Conservation (phyloP, 164 flowering plant species). For the Vitis vinifera region DNA sequence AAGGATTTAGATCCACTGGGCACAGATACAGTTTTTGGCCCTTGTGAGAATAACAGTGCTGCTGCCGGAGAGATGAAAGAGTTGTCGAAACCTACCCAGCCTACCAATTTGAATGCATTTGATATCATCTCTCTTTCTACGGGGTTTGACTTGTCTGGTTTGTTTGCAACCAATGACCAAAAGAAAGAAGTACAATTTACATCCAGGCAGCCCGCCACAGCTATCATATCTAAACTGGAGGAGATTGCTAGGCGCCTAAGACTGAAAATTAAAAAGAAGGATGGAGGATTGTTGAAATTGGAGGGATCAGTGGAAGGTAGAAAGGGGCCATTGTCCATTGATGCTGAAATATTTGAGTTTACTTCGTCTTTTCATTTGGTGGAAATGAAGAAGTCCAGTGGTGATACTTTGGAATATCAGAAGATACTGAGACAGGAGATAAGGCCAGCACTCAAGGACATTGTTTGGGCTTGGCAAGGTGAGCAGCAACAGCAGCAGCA, state of each 20-base stretch:
- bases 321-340: constrained; percentile 30
- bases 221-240: constrained; percentile 45
- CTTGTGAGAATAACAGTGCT: not conserved
- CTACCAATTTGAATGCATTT: constrained; percentile 44
- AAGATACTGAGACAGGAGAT: constrained; percentile 23
- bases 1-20: constrained; percentile 13
- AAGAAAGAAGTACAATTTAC: constrained; percentile 40
- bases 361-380: constrained; percentile 34
- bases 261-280: constrained; percentile 39
- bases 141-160: constrained; percentile 52
- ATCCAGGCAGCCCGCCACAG: constrained; percentile 27
- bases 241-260: constrained; percentile 31
- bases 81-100: constrained; percentile 1
- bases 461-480: constrained; percentile 48
- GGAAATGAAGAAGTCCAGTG: constrained; percentile 36
- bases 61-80: constrained; percentile 14
- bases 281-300: constrained; percentile 41
- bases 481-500: constrained; percentile 16
- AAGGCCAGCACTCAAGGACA: constrained; percentile 36
- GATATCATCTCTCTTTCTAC: constrained; percentile 52
- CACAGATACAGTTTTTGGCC: constrained; percentile 2
- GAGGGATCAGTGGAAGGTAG: constrained; percentile 28
- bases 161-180: constrained; percentile 32
- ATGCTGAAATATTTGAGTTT: constrained; percentile 40
- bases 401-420: constrained; percentile 41